Evolutionary conservation across 1,284 basidiomycete species (phyloP).

Genomic region (Boletus smithii): DNA sequence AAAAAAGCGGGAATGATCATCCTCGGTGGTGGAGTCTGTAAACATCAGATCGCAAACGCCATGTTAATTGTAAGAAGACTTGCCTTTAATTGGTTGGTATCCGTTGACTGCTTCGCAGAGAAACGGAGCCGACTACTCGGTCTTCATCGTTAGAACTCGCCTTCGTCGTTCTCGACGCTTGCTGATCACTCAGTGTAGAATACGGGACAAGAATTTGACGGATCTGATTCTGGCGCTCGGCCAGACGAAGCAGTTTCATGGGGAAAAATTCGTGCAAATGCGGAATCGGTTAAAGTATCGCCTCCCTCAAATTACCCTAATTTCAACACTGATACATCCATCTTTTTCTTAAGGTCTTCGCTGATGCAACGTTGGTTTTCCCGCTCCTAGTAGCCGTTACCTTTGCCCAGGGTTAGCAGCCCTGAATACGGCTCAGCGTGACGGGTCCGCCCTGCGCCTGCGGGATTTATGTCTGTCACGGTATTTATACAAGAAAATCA

Average conservation of each 20-base stretch:
- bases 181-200: conserved; percentile 53
- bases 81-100: conserved; percentile 1
- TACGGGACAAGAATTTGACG: conserved; percentile 98
- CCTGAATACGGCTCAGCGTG: not conserved
- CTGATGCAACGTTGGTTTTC: conserved; percentile 87
- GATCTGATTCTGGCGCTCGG: conserved; percentile 94
- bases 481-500: conserved; percentile 1
- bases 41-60: conserved; percentile 98
- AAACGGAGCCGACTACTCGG: conserved; percentile 96
- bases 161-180: not conserved
- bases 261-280: conserved; percentile 94
- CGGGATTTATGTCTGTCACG: not conserved
- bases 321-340: conserved; percentile 1
- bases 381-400: conserved; percentile 87
- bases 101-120: conserved; percentile 50
- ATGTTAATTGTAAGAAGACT: conserved; percentile 84
- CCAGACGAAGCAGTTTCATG: conserved; percentile 99
- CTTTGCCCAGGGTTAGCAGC: conserved; percentile 55
- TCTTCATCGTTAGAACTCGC: conserved; percentile 76
- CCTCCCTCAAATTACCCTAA: not conserved
- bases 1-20: conserved; percentile 98
- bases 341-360: conserved; percentile 54
- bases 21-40: conserved; percentile 97
- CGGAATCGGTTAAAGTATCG: conserved; percentile 88
- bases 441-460: not conserved